phyloP scores from a whole-genome alignment of 2,329 filamentous ascomycete species.

The Penicillium olsonii region DNA sequence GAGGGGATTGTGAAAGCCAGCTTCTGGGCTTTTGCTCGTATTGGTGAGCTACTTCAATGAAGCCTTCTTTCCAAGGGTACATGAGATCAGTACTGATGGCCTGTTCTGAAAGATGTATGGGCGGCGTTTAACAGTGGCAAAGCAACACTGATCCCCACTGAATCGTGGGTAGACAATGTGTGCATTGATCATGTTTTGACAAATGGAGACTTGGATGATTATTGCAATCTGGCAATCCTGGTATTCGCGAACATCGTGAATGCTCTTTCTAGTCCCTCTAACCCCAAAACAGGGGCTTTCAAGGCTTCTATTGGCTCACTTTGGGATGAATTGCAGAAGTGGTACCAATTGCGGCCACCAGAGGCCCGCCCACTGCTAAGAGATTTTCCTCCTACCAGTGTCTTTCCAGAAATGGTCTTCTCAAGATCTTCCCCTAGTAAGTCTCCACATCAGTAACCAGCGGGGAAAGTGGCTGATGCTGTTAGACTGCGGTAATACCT shows the following conservation, averaged over 20 bases:
- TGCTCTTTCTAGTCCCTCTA: neutral
- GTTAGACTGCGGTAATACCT: slow-evolving; percentile 20
- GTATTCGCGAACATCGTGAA: slow-evolving; percentile 17
- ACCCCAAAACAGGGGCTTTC: neutral
- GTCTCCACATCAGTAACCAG: neutral
- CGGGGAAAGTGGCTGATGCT: neutral
- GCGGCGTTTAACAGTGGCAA: slow-evolving; percentile 16
- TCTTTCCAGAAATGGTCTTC: neutral
- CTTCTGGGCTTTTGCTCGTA: slow-evolving; percentile 21
- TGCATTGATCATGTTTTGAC: slow-evolving; percentile 8
- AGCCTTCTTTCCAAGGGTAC: neutral
- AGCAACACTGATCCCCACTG: slow-evolving; percentile 13
- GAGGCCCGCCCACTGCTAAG: neutral
- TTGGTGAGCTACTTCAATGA: slow-evolving; percentile 5
- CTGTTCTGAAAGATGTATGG: slow-evolving; percentile 12
- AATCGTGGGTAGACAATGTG: slow-evolving; percentile 15
- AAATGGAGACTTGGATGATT: slow-evolving; percentile 15
- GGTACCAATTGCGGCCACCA: neutral
- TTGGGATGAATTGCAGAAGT: neutral
- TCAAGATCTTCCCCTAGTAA: neutral
- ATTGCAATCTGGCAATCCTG: slow-evolving; percentile 15
- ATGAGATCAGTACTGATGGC: neutral
- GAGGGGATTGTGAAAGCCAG: slow-evolving; percentile 17
- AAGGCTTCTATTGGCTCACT: neutral
- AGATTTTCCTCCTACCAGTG: neutral